These are phyloP conservation scores for Lactarius tabidus DNA, from an alignment of 768 basidiomycete species.

Conservation along the genomic window DNA sequence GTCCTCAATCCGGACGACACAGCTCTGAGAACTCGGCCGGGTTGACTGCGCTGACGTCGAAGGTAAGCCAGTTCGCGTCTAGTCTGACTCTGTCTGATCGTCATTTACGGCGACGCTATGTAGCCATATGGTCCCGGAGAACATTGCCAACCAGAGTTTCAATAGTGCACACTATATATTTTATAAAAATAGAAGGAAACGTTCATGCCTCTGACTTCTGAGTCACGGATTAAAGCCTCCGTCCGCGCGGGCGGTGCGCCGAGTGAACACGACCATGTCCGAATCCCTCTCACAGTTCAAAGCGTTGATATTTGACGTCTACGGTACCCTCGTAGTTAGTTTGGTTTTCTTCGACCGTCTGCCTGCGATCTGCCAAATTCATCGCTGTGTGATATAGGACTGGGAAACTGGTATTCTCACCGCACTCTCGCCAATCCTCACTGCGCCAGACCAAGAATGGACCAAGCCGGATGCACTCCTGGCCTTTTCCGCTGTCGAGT, in stretches of 20 bases:
- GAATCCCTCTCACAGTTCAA: conserved; percentile 32
- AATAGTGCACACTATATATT: conserved; percentile 36
- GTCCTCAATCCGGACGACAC: conserved; percentile 81
- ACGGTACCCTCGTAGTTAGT: conserved; percentile 61
- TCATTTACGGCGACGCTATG: background rate
- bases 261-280: conserved; percentile 17
- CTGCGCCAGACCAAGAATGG: conserved; percentile 39
- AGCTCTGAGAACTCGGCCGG: conserved; percentile 95
- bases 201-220: background rate
- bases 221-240: background rate
- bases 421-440: conserved; percentile 50
- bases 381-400: conserved; percentile 35
- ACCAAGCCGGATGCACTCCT: conserved; percentile 48
- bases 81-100: conserved; percentile 19
- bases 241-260: too few species aligned
- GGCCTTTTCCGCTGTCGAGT: conserved; percentile 51
- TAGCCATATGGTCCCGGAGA: conserved; percentile 95
- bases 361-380: background rate
- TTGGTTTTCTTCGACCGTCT: background rate
- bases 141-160: conserved; percentile 81
- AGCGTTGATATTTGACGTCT: conserved; percentile 69
- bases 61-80: conserved; percentile 43
- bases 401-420: conserved; percentile 69
- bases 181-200: conserved; percentile 1
- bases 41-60: conserved; percentile 70